Conservation (phyloP, 148 eudicot species). For the Gaultheria prostrata region DNA sequence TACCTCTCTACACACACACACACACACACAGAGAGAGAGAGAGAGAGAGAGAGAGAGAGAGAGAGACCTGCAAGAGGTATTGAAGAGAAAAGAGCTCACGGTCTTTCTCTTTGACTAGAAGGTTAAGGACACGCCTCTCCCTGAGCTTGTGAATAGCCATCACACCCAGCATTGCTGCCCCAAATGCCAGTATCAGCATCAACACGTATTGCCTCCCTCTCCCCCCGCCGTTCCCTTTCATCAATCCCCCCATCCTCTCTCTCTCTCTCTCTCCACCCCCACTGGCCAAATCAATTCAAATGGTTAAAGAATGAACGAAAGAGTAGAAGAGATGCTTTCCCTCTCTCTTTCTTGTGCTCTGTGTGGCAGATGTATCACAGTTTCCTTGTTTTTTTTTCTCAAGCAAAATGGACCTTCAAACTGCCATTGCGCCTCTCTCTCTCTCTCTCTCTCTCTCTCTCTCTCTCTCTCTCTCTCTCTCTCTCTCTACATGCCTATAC, state of each 20-base stretch:
- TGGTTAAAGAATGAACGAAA: background rate
- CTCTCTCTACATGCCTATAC: background rate
- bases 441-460: background rate
- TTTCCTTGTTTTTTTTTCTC: slow-evolving; percentile 31
- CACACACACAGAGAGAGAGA: too few species aligned
- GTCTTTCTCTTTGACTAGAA: slow-evolving; percentile 61
- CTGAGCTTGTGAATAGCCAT: slow-evolving; percentile 67
- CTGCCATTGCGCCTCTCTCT: slow-evolving; percentile 27
- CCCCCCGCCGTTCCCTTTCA: slow-evolving; percentile 18
- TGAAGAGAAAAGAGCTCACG: slow-evolving; percentile 60
- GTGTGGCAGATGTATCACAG: slow-evolving; percentile 18
- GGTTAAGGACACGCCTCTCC: slow-evolving; percentile 49
- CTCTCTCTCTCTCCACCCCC: background rate
- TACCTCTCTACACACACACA: too few species aligned
- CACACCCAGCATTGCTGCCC: slow-evolving; percentile 59
- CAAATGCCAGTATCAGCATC: slow-evolving; percentile 56
- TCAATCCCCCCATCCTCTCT: slow-evolving; percentile 29
- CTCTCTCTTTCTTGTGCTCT: too few species aligned
- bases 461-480: background rate
- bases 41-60: slow-evolving; percentile 3
- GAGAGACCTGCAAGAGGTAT: slow-evolving; percentile 63
- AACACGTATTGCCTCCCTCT: slow-evolving; percentile 48
- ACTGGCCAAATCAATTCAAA: background rate
- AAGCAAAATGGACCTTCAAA: slow-evolving; percentile 46
- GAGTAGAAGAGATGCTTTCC: background rate